Conservation (phyloP, 2,329 filamentous ascomycete genomes). For the Penicillium sumatraense region DNA sequence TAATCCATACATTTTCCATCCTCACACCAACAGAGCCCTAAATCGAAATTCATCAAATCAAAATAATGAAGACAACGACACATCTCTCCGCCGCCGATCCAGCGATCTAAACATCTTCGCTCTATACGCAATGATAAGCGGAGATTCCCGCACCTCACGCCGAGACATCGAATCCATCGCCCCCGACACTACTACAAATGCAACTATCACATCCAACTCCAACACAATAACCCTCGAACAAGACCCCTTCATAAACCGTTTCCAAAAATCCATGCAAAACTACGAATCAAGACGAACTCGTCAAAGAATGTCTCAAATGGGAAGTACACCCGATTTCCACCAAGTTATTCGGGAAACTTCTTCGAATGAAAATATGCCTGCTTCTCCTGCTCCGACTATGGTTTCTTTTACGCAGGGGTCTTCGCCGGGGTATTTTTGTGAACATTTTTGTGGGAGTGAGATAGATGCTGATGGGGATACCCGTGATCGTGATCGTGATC, state of each 20-base stretch:
- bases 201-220: no score
- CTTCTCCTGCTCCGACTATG: background rate
- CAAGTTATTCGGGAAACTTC: constrained; percentile 19
- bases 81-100: background rate
- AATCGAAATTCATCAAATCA: background rate
- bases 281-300: background rate
- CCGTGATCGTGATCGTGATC: background rate
- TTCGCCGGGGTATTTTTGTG: no score
- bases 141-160: background rate
- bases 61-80: background rate
- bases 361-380: constrained; percentile 8
- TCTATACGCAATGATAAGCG: background rate
- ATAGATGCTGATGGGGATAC: background rate
- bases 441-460: no score
- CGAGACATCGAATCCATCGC: background rate
- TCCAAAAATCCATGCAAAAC: background rate
- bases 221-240: background rate
- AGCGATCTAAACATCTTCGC: background rate
- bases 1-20: background rate
- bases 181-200: background rate
- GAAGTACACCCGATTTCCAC: constrained; percentile 21
- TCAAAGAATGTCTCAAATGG: background rate
- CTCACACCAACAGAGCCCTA: background rate
- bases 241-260: background rate
- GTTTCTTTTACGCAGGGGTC: background rate